Evolutionary conservation across 495 filamentous ascomycete species (phyloP).

Genomic region (Neurospora intermedia): DNA sequence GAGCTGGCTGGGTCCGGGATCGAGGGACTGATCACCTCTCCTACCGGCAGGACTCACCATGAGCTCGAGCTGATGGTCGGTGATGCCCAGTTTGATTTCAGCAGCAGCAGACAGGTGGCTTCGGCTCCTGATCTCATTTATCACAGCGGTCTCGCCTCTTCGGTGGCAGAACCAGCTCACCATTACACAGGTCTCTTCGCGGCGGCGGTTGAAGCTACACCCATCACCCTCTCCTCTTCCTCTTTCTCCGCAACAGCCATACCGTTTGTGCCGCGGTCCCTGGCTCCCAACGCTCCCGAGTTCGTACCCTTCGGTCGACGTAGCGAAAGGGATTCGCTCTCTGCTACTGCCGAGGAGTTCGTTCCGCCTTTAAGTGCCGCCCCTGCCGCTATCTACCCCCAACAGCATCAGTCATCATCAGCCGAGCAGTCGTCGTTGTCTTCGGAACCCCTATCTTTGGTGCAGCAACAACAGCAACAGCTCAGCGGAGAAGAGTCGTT

Average conservation of each 20-base stretch:
- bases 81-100: not conserved
- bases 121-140: not conserved
- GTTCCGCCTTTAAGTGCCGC: not conserved
- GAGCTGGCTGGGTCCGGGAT: not conserved
- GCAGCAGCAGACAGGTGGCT: not conserved
- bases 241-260: not conserved
- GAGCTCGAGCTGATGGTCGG: not conserved
- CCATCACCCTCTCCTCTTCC: not conserved
- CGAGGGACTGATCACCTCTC: not conserved
- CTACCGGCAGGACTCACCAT: not conserved
- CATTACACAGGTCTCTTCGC: not conserved
- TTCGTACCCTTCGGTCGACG: not conserved
- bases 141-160: not conserved
- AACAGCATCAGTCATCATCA: not conserved
- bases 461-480: not conserved
- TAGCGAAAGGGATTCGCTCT: not conserved
- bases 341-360: not conserved
- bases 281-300: not conserved
- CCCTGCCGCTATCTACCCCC: not conserved
- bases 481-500: not conserved
- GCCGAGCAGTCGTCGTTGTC: not conserved
- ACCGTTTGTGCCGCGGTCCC: not conserved
- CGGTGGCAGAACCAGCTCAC: not conserved
- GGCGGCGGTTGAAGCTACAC: not conserved
- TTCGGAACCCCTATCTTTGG: not conserved